Conservation (phyloP, 1,139 yeast species). For the Nakaseomyces nivariensis region DNA sequence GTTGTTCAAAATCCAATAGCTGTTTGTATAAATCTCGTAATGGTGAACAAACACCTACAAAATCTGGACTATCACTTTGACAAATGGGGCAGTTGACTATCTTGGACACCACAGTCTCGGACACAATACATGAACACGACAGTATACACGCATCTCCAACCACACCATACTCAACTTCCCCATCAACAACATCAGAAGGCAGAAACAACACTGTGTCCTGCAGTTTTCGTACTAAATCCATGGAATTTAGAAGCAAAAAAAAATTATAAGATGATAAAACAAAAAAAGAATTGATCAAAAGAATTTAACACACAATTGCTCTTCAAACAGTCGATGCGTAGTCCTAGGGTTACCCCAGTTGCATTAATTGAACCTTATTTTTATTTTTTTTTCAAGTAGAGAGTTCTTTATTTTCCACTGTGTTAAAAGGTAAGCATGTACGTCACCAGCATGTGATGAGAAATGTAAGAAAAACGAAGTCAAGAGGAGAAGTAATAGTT, state of each 20-base stretch:
- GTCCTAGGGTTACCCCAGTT: no score
- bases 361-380: no score
- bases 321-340: no score
- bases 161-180: constrained; percentile 11
- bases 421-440: no score
- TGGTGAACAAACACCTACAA: constrained; percentile 40
- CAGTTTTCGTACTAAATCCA: background rate
- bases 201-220: constrained; percentile 3
- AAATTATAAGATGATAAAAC: no score
- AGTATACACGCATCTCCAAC: constrained; percentile 44
- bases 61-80: constrained; percentile 25
- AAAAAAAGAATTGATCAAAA: background rate
- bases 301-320: no score
- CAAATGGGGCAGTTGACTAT: constrained; percentile 43
- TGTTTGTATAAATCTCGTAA: constrained; percentile 39
- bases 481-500: no score
- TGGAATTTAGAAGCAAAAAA: background rate
- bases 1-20: background rate
- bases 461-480: no score
- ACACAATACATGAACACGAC: constrained; percentile 63
- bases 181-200: constrained; percentile 12
- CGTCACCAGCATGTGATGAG: no score
- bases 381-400: no score
- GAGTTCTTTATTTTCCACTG: no score
- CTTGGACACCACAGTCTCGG: constrained; percentile 23